Percentiles rank a stretch among this genome's conserved stretches.
phyloP scores from a whole-genome alignment of 129 eudicot genomes.

The Apium graveolens region DNA sequence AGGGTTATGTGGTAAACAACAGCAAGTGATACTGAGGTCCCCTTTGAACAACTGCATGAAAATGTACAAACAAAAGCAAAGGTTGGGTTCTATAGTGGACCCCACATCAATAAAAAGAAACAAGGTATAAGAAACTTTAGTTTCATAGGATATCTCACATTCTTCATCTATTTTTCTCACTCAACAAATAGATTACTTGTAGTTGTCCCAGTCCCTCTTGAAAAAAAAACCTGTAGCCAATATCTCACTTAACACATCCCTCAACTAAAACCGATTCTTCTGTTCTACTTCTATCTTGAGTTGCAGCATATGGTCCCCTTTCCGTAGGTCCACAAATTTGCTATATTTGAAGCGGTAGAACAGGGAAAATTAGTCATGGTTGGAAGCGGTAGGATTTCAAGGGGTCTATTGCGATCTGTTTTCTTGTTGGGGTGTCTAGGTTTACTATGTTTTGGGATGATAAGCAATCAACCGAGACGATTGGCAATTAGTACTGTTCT shows the following conservation, averaged over 20 bases:
- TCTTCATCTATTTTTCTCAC: conserved; percentile 33
- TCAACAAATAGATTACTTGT: conserved; percentile 30
- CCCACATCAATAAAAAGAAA: conserved; percentile 42
- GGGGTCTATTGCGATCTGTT: conserved; percentile 27
- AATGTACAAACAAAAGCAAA: conserved; percentile 47
- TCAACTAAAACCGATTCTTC: conserved; percentile 15
- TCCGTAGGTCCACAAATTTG: conserved; percentile 16
- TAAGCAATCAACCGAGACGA: conserved; percentile 13
- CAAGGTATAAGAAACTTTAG: conserved; percentile 29
- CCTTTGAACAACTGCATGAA: conserved; percentile 41
- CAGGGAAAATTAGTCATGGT: conserved; percentile 22
- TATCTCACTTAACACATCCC: conserved; percentile 13
- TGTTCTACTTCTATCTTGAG: conserved; percentile 21
- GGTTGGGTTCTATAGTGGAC: conserved; percentile 44
- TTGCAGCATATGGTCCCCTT: conserved; percentile 16
- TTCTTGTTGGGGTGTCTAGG: conserved; percentile 39
- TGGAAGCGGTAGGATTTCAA: conserved; percentile 24
- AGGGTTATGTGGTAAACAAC: conserved; percentile 9
- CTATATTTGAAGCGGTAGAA: conserved; percentile 18
- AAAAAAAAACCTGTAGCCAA: conserved; percentile 30
- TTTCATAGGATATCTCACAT: conserved; percentile 14
- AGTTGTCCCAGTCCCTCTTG: conserved; percentile 29
- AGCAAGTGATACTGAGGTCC: conserved; percentile 55
- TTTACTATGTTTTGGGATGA: conserved; percentile 36
- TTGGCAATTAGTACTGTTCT: conserved; percentile 16